A percentile compares a stretch with the other conserved stretches of the same genome.
These are phyloP conservation scores for Trichophyton verrucosum DNA, from an alignment of 2,329 filamentous ascomycete species.

Conservation along the genomic window DNA sequence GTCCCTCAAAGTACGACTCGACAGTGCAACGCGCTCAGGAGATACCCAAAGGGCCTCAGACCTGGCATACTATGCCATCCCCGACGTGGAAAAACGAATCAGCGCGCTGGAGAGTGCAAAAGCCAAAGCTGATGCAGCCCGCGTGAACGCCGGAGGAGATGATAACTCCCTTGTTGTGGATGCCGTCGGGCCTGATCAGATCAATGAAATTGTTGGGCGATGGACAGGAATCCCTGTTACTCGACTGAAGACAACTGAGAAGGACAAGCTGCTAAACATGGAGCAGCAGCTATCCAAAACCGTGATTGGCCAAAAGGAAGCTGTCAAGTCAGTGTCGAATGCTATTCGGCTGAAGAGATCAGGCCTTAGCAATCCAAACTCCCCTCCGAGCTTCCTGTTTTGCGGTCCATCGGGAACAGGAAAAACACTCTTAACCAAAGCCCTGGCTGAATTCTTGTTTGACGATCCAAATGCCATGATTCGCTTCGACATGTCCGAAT, in stretches of 20 bases:
- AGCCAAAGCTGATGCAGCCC: constrained; percentile 58
- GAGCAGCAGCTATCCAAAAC: constrained; percentile 71
- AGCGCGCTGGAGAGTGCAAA: constrained; percentile 70
- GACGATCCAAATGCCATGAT: constrained; percentile 97
- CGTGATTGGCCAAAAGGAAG: constrained; percentile 89
- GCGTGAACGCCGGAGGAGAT: constrained; percentile 46
- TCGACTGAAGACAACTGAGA: constrained; percentile 84
- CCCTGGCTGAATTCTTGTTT: constrained; percentile 93
- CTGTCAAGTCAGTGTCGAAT: constrained; percentile 84
- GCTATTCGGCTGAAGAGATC: constrained; percentile 92
- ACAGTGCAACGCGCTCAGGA: constrained; percentile 78
- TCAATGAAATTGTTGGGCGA: constrained; percentile 93
- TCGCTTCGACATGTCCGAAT: constrained; percentile 98
- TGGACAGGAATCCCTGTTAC: constrained; percentile 99
- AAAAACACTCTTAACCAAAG: constrained; percentile 95
- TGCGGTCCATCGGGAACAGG: constrained; percentile 96
- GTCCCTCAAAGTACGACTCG: constrained; percentile 75
- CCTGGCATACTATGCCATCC: constrained; percentile 93
- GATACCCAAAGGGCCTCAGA: constrained; percentile 83
- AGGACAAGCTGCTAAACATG: constrained; percentile 98
- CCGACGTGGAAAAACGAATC: constrained; percentile 74
- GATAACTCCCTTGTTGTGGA: constrained; percentile 72
- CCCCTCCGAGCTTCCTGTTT: constrained; percentile 96
- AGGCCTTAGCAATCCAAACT: constrained; percentile 87
- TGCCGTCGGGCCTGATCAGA: constrained; percentile 89